Base-by-base conservation (phyloP, 1,284 basidiomycete genomes). In the Heterobasidion occidentale region DNA sequence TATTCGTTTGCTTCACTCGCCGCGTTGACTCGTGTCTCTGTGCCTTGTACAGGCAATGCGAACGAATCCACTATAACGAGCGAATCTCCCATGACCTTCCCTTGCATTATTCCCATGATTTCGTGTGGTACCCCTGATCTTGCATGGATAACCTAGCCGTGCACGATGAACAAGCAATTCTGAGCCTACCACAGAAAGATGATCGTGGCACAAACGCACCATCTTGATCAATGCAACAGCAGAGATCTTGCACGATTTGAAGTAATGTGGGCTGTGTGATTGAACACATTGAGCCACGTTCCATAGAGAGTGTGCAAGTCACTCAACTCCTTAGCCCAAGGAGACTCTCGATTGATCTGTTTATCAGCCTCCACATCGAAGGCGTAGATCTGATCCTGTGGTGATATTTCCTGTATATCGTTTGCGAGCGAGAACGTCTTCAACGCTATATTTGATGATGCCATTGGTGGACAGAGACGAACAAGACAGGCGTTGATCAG, bases 81-180 rank as follows among this genome's bases (percentile, higher is more conserved):
- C 0, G 92, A 83, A 58, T 83, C 82, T 8, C 88, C 92, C 47
- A 94, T 79, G 27, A 98, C 88, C 73, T 97, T 97, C 52, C 96
- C 96, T 71, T 98, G 94, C 95, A 99, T 98, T 48, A 98, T 79
- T 9, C 97, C 97, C 97, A 99, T 99, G 67, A 99, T 97, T 75
- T 99, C 96, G 74, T 98, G 93, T 55, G 90, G 89, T 2, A 97
- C 96, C 52, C 96, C 97, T 7, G 95, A 98, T 50, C 96, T 86
- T 44, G 97, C 96, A 71, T 99, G 96, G 66, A 97, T 98, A 56
- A 96, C 94, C 93, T 96, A 61, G 36, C 27, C 38, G 20, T 27
- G 53, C 36, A 56, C 51, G 35, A 54, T 27, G 27, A 42, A 48
- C 33, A 17, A 33, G 9, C 36, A 34, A 20, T 33, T 44, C 35